These are phyloP conservation scores for Saraca asoca DNA, from an alignment of 331 rosid species.

Conservation along the genomic window DNA sequence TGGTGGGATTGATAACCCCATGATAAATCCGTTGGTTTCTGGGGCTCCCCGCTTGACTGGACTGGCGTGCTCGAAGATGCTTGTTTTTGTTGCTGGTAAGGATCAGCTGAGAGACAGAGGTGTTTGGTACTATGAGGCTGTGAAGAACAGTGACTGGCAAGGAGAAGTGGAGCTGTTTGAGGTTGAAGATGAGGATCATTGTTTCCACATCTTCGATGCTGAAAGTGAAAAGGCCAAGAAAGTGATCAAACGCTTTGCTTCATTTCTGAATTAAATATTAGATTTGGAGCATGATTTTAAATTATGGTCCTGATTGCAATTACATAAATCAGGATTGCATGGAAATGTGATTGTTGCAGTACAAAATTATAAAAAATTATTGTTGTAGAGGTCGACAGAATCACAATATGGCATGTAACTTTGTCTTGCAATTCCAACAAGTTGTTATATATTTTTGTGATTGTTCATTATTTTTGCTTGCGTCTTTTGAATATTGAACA, in stretches of 20 bases:
- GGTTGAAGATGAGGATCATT: constrained; percentile 30
- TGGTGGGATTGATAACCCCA: constrained; percentile 45
- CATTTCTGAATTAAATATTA: neutral
- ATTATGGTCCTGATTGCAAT: too few species aligned
- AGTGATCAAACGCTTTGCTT: neutral
- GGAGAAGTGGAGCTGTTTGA: constrained; percentile 43
- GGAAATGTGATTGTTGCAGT: too few species aligned
- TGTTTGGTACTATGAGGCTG: too few species aligned
- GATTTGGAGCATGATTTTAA: too few species aligned
- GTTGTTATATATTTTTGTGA: too few species aligned
- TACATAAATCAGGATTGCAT: too few species aligned
- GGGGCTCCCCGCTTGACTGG: constrained; percentile 50
- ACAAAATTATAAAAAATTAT: too few species aligned
- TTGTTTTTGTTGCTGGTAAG: constrained; percentile 39
- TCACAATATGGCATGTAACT: too few species aligned
- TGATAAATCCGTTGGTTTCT: constrained; percentile 39
- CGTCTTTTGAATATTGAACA: too few species aligned
- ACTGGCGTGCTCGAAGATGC: constrained; percentile 40
- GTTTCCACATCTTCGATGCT: constrained; percentile 16
- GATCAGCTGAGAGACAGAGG: constrained; percentile 45
- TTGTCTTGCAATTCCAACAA: too few species aligned
- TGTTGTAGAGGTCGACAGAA: too few species aligned
- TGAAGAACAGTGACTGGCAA: constrained; percentile 48
- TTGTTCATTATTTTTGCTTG: too few species aligned
- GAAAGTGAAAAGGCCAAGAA: neutral